phyloP scores from a whole-genome alignment of 331 rosid species.

The Malus hybrid region DNA sequence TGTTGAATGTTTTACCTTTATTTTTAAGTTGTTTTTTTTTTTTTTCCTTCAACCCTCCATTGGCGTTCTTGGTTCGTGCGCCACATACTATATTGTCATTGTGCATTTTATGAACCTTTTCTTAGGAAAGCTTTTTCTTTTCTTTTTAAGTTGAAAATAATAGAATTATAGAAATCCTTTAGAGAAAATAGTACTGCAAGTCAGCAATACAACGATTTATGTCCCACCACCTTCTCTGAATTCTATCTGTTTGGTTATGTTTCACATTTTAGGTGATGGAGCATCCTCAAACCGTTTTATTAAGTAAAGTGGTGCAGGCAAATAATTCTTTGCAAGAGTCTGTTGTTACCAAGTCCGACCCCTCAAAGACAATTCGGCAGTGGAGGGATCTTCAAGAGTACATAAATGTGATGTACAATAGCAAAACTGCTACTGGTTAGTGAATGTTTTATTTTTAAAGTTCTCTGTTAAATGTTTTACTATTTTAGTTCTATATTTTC shows the following conservation, averaged over 20 bases:
- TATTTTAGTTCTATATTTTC: too few species aligned
- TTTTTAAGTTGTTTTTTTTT: too few species aligned
- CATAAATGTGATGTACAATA: constrained; percentile 62
- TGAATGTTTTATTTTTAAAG: not conserved
- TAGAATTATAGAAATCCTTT: not conserved
- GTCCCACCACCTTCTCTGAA: not conserved
- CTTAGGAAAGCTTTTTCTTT: not conserved
- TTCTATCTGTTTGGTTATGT: not conserved
- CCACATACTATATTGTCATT: not conserved
- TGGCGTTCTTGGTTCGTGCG: not conserved
- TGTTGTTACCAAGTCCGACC: constrained; percentile 42
- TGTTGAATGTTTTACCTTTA: not conserved
- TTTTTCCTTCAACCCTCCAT: not conserved
- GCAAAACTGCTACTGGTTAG: constrained; percentile 62
- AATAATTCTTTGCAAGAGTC: constrained; percentile 48
- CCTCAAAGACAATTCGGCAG: constrained; percentile 24
- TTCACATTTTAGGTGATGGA: constrained; percentile 57
- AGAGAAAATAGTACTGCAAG: too few species aligned
- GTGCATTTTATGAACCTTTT: not conserved
- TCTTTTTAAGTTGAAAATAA: not conserved
- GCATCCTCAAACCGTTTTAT: constrained; percentile 78
- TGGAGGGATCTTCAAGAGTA: constrained; percentile 92
- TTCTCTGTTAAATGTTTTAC: not conserved
- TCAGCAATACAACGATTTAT: not conserved
- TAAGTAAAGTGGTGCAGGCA: constrained; percentile 60